These are phyloP conservation scores for Fusarium sp. DNA, from an alignment of 2,329 filamentous ascomycete species.

Conservation along the genomic window DNA sequence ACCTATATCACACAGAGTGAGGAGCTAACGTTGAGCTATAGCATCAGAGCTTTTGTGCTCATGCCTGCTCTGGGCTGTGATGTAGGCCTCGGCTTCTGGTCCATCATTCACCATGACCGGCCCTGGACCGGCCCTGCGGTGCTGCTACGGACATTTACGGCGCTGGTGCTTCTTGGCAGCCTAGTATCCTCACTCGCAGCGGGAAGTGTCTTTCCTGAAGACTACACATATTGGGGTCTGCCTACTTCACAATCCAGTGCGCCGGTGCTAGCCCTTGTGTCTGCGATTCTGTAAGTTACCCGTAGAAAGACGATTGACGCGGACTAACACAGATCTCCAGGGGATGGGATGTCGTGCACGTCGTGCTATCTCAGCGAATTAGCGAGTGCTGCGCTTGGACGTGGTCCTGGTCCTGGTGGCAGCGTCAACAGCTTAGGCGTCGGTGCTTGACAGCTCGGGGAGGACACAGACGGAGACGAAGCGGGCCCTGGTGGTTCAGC, in stretches of 20 bases:
- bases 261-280: constrained; percentile 53
- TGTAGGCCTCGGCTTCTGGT: constrained; percentile 51
- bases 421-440: constrained; percentile 31
- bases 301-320: not conserved
- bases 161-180: constrained; percentile 50
- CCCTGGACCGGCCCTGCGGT: constrained; percentile 50
- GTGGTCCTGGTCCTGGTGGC: constrained; percentile 36
- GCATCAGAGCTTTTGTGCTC: constrained; percentile 46
- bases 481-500: constrained; percentile 37
- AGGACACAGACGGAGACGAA: constrained; percentile 23
- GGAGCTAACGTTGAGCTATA: constrained; percentile 13
- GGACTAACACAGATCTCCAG: constrained; percentile 27
- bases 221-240: constrained; percentile 54
- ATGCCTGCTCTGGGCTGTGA: constrained; percentile 50
- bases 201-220: constrained; percentile 52
- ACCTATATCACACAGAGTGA: not conserved
- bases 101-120: constrained; percentile 48
- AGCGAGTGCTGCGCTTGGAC: constrained; percentile 39
- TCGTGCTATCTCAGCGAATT: constrained; percentile 37
- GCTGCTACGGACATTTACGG: constrained; percentile 46
- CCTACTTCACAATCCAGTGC: constrained; percentile 43
- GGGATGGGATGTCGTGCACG: constrained; percentile 42
- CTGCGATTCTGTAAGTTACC: constrained; percentile 49
- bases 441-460: constrained; percentile 22
- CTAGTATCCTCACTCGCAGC: constrained; percentile 52